Base-by-base conservation (phyloP, 768 basidiomycete species). In the Podaxis sp. region DNA sequence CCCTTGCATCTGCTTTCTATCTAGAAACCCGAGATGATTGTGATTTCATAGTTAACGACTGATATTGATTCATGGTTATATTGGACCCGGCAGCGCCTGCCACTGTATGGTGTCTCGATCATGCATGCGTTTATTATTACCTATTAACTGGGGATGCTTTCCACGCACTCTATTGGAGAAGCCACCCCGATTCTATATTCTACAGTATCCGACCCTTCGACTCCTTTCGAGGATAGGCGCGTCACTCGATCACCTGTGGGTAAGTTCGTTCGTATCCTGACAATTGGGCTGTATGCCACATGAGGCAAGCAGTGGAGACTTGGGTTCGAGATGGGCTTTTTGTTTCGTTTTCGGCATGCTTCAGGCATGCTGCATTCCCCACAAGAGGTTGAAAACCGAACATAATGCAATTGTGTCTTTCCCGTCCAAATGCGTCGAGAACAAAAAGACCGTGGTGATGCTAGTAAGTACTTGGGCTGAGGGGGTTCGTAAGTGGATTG, bases 191-290 rank as follows among this genome's bases (percentile, higher is more conserved):
- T 55, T 29, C 54, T 15, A 24, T 55, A 17, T 33, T 49, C 22
- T 59, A 59, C 51, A 51, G 50, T 51, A 40, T 59, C 58, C 58
- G 50, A 9, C 50, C 19, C 54, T 55, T 55, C 54, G 36, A 55
- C 36, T 55, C 38, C 49, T 50, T 24, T 24, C 25, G 25, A 50
- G 19, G 24, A 50, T 25, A 11, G 22, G 49, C 13, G 12, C 13
- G 22, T 50, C 19, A 50, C 12, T 25, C 25, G 8, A 50, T 25
- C 24, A 3, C 43, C 43, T 46, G 19, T 24, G 24, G 24, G 24
- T 50, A 50, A 11, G 0, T 50, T 50, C 24, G 0, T 50, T 50
- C 24, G 49, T 2, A 2, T 3, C 49, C 25, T 3, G 9, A 19
- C 49, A 27, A 2, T 50, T 25, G 22, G 24, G 19, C 5, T 50